These are phyloP conservation scores for Colletotrichum sp. DNA, from an alignment of 2,329 filamentous ascomycete genomes.

Conservation along the genomic window DNA sequence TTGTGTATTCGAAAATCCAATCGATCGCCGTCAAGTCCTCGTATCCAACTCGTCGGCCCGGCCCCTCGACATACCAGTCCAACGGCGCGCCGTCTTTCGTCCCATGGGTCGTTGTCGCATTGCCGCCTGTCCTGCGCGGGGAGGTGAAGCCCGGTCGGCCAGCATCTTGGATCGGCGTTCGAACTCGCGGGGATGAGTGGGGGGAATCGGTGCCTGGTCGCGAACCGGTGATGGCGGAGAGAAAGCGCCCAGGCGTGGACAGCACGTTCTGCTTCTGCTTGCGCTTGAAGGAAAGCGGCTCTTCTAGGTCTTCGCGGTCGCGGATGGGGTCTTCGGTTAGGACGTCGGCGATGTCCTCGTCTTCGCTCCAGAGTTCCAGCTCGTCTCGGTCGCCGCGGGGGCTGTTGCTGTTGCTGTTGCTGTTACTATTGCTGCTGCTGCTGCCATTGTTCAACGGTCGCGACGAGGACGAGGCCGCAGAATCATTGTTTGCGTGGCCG, in stretches of 20 bases:
- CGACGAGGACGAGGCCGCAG: slow-evolving; percentile 40
- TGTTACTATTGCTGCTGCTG: slow-evolving; percentile 2
- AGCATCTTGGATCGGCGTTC: slow-evolving; percentile 24
- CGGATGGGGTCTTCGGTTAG: slow-evolving; percentile 63
- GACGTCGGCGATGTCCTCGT: slow-evolving; percentile 44
- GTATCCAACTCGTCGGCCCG: slow-evolving; percentile 89
- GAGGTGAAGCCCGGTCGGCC: slow-evolving; percentile 24
- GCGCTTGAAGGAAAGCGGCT: slow-evolving; percentile 74
- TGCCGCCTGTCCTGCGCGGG: slow-evolving; percentile 12
- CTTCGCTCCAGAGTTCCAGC: slow-evolving; percentile 45
- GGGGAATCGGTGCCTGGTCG: slow-evolving; percentile 26
- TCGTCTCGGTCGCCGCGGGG: slow-evolving; percentile 51
- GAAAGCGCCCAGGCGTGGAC: slow-evolving; percentile 51
- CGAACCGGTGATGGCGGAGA: slow-evolving; percentile 52
- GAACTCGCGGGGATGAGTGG: slow-evolving; percentile 14
- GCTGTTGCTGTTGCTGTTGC: slow-evolving; percentile 23
- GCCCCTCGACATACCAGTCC: slow-evolving; percentile 92
- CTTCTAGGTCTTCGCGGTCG: slow-evolving; percentile 49
- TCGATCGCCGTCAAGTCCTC: slow-evolving; percentile 97
- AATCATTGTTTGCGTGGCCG: slow-evolving; percentile 38
- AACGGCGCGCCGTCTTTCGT: slow-evolving; percentile 53
- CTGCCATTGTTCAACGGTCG: slow-evolving; percentile 18
- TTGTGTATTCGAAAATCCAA: slow-evolving; percentile 99
- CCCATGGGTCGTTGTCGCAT: slow-evolving; percentile 11
- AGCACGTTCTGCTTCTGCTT: slow-evolving; percentile 60